Evolutionary conservation across 176 grass and related monocot genomes (phyloP).

Genomic region (Carex cristatella): DNA sequence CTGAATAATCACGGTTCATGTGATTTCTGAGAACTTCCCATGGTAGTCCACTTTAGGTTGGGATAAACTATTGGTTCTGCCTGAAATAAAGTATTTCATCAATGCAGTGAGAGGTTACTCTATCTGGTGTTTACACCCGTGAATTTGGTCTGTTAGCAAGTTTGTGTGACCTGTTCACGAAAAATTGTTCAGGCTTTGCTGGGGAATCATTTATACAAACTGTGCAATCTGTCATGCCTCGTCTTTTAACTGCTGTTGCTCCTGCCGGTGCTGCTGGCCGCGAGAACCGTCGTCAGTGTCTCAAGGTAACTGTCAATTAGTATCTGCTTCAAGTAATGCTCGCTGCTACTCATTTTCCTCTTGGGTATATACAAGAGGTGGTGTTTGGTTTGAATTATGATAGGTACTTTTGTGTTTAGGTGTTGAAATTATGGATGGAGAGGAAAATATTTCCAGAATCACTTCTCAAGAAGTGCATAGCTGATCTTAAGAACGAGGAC

Average conservation of each 20-base stretch:
- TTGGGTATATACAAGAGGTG: background rate
- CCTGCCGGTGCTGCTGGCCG: conserved; percentile 72
- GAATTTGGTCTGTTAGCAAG: conserved; percentile 32
- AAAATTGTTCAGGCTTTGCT: conserved; percentile 54
- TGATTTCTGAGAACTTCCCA: background rate
- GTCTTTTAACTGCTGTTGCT: conserved; percentile 81
- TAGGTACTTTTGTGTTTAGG: conserved; percentile 39
- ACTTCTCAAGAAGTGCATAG: conserved; percentile 54
- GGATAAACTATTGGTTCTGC: conserved; percentile 15
- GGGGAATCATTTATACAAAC: conserved; percentile 71
- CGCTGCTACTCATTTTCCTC: background rate
- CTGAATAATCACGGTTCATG: background rate
- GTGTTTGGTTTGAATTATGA: background rate
- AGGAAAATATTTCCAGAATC: conserved; percentile 96
- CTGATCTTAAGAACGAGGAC: conserved; percentile 75
- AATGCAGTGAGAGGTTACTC: conserved; percentile 23
- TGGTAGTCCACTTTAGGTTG: conserved; percentile 23
- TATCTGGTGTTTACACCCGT: conserved; percentile 12
- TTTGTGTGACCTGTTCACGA: conserved; percentile 28
- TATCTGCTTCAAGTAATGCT: conserved; percentile 8
- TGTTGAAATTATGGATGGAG: conserved; percentile 91
- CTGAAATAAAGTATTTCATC: conserved; percentile 27
- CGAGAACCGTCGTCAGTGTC: conserved; percentile 93
- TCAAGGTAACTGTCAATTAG: conserved; percentile 53
- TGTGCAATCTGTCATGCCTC: conserved; percentile 80